Evolutionary conservation across 345 rosid genomes (phyloP).

Genomic region (Gossypium ekmanianum): DNA sequence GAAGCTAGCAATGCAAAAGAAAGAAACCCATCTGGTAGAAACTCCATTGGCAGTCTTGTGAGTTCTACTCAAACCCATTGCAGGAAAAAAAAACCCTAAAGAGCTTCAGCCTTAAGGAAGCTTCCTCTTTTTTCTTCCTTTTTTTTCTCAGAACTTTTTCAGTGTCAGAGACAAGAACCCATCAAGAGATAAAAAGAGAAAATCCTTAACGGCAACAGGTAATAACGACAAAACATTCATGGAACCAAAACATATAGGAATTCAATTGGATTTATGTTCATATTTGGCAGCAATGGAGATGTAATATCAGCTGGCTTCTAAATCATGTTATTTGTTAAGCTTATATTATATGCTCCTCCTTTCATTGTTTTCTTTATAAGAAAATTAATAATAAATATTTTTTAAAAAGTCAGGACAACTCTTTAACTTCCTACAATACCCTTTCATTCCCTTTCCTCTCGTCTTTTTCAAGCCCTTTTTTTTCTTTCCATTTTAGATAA

Average conservation of each 20-base stretch:
- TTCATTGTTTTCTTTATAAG: constrained; percentile 21
- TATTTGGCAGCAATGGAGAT: constrained; percentile 3
- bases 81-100: neutral
- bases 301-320: constrained; percentile 9
- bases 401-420: constrained; percentile 20
- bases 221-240: neutral
- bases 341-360: neutral
- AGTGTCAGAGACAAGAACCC: constrained; percentile 23
- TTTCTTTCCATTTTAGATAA: neutral
- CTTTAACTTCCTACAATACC: constrained; percentile 28
- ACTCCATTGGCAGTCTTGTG: constrained; percentile 55
- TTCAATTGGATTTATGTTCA: constrained; percentile 7
- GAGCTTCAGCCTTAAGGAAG: constrained; percentile 32
- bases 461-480: neutral
- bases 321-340: neutral
- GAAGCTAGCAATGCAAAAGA: constrained; percentile 72
- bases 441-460: constrained; percentile 9
- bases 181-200: constrained; percentile 20
- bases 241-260: constrained; percentile 12
- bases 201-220: constrained; percentile 2
- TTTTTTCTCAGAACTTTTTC: neutral
- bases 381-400: neutral
- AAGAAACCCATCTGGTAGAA: constrained; percentile 61
- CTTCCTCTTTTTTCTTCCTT: constrained; percentile 13
- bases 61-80: constrained; percentile 61